Evolutionary conservation across 768 basidiomycete species (phyloP), one percentile per base, ranked within the genome.

Genomic region (Serpula lacrymans): DNA sequence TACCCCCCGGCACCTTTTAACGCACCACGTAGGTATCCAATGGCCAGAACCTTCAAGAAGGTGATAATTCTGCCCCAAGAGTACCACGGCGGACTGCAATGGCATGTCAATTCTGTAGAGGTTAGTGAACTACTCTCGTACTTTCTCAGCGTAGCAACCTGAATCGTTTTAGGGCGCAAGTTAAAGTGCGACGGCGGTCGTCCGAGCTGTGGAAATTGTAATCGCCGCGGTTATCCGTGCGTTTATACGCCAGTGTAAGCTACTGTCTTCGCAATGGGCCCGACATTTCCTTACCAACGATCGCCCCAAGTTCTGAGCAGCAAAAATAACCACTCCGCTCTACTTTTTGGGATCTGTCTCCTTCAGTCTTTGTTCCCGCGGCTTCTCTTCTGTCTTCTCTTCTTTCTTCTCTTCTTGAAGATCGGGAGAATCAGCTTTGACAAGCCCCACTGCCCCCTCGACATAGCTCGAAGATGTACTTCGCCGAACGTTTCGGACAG

Each of bases 71-170:
- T 1, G 10, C 14, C 1, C 60, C 48, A 22, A 47, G 60, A 48
- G 52, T 57, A 9, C 69, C 71, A 5, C 63, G 70, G 44, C 50
- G 82, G 39, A 82, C 76, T 0, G 73, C 78, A 1, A 84, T 87
- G 80, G 84, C 84, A 6, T 87, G 84, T 53, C 72, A 74, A 40
- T 87, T 86, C 53, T 87, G 84, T 57, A 68, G 84, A 59, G 79
- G 84, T 80, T 49, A 41, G 61, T 43, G n/a, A 33, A 32, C 14
- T 16, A 40, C 36, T 32, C n/a, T 34, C 34, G 18, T 25, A n/a
- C n/a, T n/a, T n/a, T n/a, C n/a, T 17, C 13, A 34, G 16, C 35
- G 41, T 8, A 38, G 17, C 20, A 17, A 47, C 29, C 30, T 9
- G 29, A 34, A 23, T 43, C 20, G 28, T 7, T 43, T 30, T 49